A percentile compares a stretch with the other conserved stretches of the same genome.
phyloP scores from a whole-genome alignment of 257 asterid genomes.

The Linaria vulgaris region DNA sequence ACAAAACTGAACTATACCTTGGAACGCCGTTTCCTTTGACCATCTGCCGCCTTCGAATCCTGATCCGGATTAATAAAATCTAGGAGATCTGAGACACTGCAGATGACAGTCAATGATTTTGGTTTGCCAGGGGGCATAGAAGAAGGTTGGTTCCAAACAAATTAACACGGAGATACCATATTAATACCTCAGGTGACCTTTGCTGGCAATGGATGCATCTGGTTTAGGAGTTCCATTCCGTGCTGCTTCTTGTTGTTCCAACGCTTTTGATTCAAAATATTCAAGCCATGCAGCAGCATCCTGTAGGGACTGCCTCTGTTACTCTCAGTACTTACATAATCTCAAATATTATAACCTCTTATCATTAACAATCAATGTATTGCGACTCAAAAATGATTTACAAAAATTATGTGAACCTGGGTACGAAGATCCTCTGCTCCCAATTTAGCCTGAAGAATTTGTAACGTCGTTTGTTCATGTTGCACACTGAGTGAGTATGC shows the following conservation, averaged over 20 bases:
- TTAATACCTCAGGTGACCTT: slow-evolving; percentile 97
- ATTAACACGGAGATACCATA: slow-evolving; percentile 45
- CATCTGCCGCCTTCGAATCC: slow-evolving; percentile 67
- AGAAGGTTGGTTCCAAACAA: slow-evolving; percentile 31
- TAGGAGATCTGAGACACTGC: slow-evolving; percentile 98
- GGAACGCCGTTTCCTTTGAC: slow-evolving; percentile 75
- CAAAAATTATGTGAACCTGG: slow-evolving; percentile 90
- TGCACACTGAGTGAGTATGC: slow-evolving; percentile 97
- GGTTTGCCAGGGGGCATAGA: slow-evolving; percentile 32
- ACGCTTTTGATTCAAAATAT: slow-evolving; percentile 93
- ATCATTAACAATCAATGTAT: too few relatives aligned
- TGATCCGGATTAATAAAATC: slow-evolving; percentile 90
- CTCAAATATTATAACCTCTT: not conserved
- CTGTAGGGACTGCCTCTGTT: slow-evolving; percentile 41
- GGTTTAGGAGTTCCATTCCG: slow-evolving; percentile 90
- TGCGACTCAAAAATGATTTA: too few relatives aligned
- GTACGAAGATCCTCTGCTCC: slow-evolving; percentile 98
- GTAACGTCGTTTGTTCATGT: slow-evolving; percentile 97
- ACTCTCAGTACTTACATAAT: slow-evolving; percentile 9
- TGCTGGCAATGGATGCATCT: slow-evolving; percentile 98
- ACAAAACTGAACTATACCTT: slow-evolving; percentile 49
- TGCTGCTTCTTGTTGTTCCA: slow-evolving; percentile 99
- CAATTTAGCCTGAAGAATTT: slow-evolving; percentile 90
- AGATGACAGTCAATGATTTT: slow-evolving; percentile 35
- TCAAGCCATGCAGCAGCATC: slow-evolving; percentile 99